Evolutionary conservation across 2,329 filamentous ascomycete genomes (phyloP), one percentile per base, ranked within the genome.

Genomic region (Aspergillus niger): DNA sequence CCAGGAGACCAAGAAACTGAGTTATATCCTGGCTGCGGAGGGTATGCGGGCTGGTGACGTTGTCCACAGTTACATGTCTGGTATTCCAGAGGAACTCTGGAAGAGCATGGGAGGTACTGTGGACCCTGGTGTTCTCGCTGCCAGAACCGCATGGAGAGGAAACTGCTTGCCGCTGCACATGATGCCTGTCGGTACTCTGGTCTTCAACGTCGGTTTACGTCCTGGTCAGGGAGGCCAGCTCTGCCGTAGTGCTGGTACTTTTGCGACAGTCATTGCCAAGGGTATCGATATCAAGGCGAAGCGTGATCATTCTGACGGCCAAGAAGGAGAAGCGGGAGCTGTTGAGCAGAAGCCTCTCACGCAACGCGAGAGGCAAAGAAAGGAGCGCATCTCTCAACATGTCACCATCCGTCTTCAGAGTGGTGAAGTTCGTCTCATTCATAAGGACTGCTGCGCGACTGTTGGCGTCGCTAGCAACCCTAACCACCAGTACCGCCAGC

Each of bases 131-230:
- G 91, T 99, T 76, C 81, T 99, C 63, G 95, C 96, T 7, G 91
- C 95, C 30, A 95, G 91, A 81, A 99, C 96, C 24, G 93, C 92
- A 1, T 93, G 93, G 81, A 86, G 92, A 71, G 95, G 95, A 58
- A 99, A 99, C 77, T 99, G 95, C 75, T 79, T 99, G 68, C 95
- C 95, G 13, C 82, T 99, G 74, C 91, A 96, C 78, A 95, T 99
- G 89, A 91, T 99, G 62, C 96, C 95, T 1, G 85, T 97, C 41
- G 94, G 95, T n/a, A 97, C 92, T 2, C 86, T 92, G 44, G 87
- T 99, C 55, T 97, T 90, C 82, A 95, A 94, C 67, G 89, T 99
- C 36, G 94, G 94, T 11, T 91, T 85, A 53, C 81, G 89, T 26
- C 83, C 87, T 4, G 84, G 86, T 32, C 89, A 88, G 61, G 86